Evolutionary conservation across 2,329 filamentous ascomycete genomes (phyloP).

Genomic region (Pseudogymnoascus destructans): DNA sequence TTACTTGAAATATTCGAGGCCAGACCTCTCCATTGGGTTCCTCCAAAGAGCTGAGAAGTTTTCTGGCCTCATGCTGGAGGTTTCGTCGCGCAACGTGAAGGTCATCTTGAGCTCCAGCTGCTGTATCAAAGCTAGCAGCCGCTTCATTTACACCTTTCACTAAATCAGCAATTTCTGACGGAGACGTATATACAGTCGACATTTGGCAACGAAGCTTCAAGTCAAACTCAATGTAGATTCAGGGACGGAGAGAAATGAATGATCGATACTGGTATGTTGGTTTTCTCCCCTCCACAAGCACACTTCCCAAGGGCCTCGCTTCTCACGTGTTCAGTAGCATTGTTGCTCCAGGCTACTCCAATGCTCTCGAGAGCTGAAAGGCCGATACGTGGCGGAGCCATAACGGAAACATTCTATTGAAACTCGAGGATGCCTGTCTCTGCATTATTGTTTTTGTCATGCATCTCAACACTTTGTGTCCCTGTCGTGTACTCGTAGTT

Average conservation of each 20-base stretch:
- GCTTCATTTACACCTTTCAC: slow-evolving; percentile 15
- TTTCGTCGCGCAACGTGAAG: slow-evolving; percentile 15
- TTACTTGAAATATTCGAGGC: slow-evolving; percentile 18
- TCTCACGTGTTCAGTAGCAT: background rate
- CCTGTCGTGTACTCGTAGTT: background rate
- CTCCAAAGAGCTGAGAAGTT: slow-evolving; percentile 18
- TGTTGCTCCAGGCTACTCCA: background rate
- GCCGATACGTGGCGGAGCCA: background rate
- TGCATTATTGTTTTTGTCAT: background rate
- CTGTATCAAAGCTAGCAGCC: slow-evolving; percentile 12
- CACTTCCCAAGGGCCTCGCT: background rate
- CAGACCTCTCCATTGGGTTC: slow-evolving; percentile 20
- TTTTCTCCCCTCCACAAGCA: background rate
- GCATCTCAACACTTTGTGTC: background rate
- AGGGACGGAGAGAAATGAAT: background rate
- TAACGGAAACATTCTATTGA: background rate
- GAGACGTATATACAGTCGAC: slow-evolving; percentile 13
- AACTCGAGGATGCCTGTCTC: background rate
- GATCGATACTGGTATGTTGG: background rate
- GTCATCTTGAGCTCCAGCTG: slow-evolving; percentile 12
- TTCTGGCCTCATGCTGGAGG: slow-evolving; percentile 17
- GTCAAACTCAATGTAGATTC: background rate
- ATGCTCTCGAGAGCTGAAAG: background rate
- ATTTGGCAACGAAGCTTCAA: slow-evolving; percentile 9
- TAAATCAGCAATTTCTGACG: slow-evolving; percentile 14